A percentile compares a stretch with the other conserved stretches of the same genome.
Conservation (phyloP, 768 basidiomycete species). For the Lactarius pseudohatsudake region DNA sequence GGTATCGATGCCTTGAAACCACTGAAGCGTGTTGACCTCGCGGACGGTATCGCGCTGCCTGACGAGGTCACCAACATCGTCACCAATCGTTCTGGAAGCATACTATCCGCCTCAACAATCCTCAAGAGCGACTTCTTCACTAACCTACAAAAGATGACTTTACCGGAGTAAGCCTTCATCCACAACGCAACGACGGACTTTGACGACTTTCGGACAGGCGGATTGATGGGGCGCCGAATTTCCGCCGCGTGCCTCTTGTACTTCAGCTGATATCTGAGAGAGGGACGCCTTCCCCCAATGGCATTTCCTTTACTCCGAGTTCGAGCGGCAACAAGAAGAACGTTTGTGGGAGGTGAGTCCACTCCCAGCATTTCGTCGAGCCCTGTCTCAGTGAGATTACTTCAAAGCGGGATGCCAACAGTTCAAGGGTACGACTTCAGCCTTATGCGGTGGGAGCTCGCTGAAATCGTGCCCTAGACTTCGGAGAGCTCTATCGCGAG, state of each 20-base stretch:
- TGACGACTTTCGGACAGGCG: slow-evolving; percentile 45
- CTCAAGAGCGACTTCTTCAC: slow-evolving; percentile 95
- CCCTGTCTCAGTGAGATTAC: not conserved
- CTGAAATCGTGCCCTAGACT: slow-evolving; percentile 46
- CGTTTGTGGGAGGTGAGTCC: slow-evolving; percentile 72
- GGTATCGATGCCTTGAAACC: slow-evolving; percentile 79
- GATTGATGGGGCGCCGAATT: slow-evolving; percentile 94
- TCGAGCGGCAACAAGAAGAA: slow-evolving; percentile 46
- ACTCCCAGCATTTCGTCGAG: not conserved
- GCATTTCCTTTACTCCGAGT: slow-evolving; percentile 42
- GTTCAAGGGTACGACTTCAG: slow-evolving; percentile 64
- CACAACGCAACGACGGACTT: not conserved
- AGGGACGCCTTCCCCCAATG: slow-evolving; percentile 35
- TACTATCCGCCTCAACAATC: slow-evolving; percentile 89
- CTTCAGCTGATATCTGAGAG: slow-evolving; percentile 38
- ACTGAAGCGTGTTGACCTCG: slow-evolving; percentile 65
- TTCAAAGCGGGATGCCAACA: slow-evolving; percentile 89
- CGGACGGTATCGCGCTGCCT: slow-evolving; percentile 73
- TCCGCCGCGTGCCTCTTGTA: slow-evolving; percentile 75
- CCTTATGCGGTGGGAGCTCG: slow-evolving; percentile 10
- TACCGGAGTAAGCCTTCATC: slow-evolving; percentile 72
- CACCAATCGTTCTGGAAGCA: slow-evolving; percentile 75
- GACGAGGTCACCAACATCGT: slow-evolving; percentile 92
- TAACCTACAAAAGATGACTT: slow-evolving; percentile 92
- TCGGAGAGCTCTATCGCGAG: slow-evolving; percentile 71